These are phyloP conservation scores for Aegilops speltoides DNA, from an alignment of 176 grass and related monocot genomes.

Conservation along the genomic window DNA sequence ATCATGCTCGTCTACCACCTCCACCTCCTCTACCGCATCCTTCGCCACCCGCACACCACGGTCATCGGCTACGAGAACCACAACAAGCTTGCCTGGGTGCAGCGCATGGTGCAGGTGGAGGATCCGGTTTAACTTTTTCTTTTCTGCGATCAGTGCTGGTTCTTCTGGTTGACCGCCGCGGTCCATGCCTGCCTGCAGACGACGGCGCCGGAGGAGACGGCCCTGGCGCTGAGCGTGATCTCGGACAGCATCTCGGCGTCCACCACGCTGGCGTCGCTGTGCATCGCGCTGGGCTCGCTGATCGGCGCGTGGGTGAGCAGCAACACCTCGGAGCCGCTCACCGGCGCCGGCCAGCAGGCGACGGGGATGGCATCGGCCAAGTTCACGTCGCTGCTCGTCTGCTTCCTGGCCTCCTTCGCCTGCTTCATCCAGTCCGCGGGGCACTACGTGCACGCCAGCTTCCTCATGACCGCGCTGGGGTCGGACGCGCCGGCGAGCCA, in stretches of 20 bases:
- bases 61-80: conserved; percentile 78
- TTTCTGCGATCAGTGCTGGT: background rate
- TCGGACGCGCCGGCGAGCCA: conserved; percentile 66
- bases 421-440: conserved; percentile 89
- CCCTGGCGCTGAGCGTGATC: conserved; percentile 62
- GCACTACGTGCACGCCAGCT: conserved; percentile 80
- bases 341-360: conserved; percentile 26
- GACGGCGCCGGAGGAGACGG: conserved; percentile 41
- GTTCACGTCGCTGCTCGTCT: conserved; percentile 59
- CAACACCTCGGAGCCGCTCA: conserved; percentile 35
- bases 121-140: background rate
- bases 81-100: conserved; percentile 71
- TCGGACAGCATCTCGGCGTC: conserved; percentile 73
- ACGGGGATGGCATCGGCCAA: conserved; percentile 44
- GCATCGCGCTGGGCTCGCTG: conserved; percentile 73
- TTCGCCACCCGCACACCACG: conserved; percentile 55
- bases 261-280: conserved; percentile 78
- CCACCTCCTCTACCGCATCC: conserved; percentile 61
- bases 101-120: conserved; percentile 52
- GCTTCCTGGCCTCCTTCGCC: conserved; percentile 80
- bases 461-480: conserved; percentile 63
- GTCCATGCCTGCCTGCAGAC: background rate
- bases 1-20: conserved; percentile 77
- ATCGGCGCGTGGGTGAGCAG: conserved; percentile 75
- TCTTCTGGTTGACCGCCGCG: background rate